Conservation (phyloP, 2,329 filamentous ascomycete species). For the Trichoderma semiorbis region DNA sequence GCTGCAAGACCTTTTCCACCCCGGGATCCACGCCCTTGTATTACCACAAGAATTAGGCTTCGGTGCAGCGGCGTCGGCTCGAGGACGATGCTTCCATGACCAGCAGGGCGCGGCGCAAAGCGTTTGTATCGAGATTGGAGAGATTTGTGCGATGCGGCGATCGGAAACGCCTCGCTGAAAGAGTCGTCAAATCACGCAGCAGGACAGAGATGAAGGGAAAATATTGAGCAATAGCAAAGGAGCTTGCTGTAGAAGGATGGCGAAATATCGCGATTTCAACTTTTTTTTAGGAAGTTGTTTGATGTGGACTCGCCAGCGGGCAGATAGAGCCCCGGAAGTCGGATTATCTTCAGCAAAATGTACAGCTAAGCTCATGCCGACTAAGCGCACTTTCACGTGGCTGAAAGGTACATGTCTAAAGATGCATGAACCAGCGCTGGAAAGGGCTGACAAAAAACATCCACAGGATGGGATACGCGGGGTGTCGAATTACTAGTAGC, state of each 20-base stretch:
- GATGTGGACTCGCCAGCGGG: not conserved
- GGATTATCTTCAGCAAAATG: not conserved
- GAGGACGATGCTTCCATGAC: constrained; percentile 23
- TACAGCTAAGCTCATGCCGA: not conserved
- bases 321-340: not conserved
- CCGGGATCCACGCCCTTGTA: constrained; percentile 1
- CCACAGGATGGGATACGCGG: not conserved
- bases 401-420: not conserved
- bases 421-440: not conserved
- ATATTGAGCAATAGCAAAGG: not conserved
- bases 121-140: not conserved
- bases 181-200: not conserved
- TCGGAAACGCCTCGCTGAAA: not conserved
- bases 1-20: constrained; percentile 23
- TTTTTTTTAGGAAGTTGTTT: not conserved
- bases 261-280: not conserved
- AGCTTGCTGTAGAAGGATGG: not conserved
- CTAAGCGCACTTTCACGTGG: constrained; percentile 1
- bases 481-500: not conserved
- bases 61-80: constrained; percentile 12
- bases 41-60: constrained; percentile 12
- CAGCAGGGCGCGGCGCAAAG: constrained; percentile 1
- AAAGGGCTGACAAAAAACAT: not conserved
- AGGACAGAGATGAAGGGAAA: not conserved
- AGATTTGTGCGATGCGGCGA: not conserved